A percentile compares a stretch with the other conserved stretches of the same genome.
Conservation (phyloP, 805 yeast genomes). For the Monosporozyma servazzii region DNA sequence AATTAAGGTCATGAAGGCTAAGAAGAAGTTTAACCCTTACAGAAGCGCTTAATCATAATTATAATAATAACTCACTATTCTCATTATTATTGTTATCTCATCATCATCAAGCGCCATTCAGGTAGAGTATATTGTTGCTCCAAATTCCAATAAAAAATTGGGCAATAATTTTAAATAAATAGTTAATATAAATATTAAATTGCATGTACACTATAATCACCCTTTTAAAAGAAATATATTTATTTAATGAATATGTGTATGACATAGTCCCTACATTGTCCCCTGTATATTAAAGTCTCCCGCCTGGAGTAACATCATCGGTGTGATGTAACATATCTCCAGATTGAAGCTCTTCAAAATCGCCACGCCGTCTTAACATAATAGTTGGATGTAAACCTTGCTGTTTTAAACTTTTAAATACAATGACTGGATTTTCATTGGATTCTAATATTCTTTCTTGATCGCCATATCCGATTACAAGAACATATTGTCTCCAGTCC, state of each 20-base stretch:
- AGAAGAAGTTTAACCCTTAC: conserved; percentile 79
- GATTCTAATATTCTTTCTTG: conserved; percentile 74
- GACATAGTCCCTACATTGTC: too few relatives aligned
- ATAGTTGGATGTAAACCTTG: conserved; percentile 83
- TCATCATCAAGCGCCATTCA: background rate
- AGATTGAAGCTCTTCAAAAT: conserved; percentile 24
- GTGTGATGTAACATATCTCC: background rate
- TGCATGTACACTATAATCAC: background rate
- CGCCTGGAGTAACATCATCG: conserved; percentile 18
- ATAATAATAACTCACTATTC: background rate
- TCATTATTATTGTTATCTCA: background rate
- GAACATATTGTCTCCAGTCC: conserved; percentile 82
- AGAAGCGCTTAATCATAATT: conserved; percentile 22
- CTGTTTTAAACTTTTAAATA: conserved; percentile 77
- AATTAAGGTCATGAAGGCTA: conserved; percentile 68
- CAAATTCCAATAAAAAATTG: background rate
- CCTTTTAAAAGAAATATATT: background rate
- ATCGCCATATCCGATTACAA: conserved; percentile 85
- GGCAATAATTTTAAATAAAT: background rate
- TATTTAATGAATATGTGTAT: too few relatives aligned
- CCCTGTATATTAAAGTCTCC: conserved; percentile 13
- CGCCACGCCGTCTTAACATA: conserved; percentile 81
- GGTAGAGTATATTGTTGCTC: background rate
- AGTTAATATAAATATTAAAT: background rate
- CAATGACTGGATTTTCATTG: conserved; percentile 80